Evolutionary conservation across 2,329 filamentous ascomycete species (phyloP), one percentile per base, ranked within the genome.

Genomic region (Beauveria australis): DNA sequence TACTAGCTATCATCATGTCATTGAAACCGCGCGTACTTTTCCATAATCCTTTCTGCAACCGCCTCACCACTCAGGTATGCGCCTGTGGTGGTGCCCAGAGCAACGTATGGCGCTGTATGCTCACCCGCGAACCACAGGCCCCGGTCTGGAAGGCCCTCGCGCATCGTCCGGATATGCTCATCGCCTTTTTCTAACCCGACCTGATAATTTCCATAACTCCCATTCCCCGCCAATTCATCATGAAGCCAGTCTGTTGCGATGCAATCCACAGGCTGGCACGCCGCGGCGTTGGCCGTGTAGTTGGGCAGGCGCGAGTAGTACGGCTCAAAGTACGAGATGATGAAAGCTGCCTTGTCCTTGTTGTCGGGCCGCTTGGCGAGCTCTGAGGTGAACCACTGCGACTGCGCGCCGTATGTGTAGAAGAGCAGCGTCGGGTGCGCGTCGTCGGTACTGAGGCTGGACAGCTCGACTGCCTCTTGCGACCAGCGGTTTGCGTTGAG

Each of bases 51-150:
- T 71, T 78, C 81, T 1, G 82, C 92, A 40, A 92, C 89, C 22
- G 81, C 82, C 76, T 96, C 91, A 1, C 92, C 92, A 71, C 89
- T 91, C 91, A 91, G 96, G 72, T 91, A 97, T 12, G 93, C 93
- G 0, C 93, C 93, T 0, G 91, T 95, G 14, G 88, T 89, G 5
- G 92, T 97, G 0, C 92, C 93, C 63, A 97, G 73, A 12, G 89
- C 92, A 30, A 95, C 86, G 76, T 96, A 96, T 5, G 92, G 92
- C 59, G 91, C 88, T 24, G 91, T 96, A 74, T 96, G 92, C 74
- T 96, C 92, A 0, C 92, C 92, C 0, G 92, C 92, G 65, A 96
- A 79, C 92, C 92, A 96, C 9, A 96, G 70, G 0, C 89, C 86
- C 24, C 84, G 76, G 14, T 84, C 84, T 1, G 86, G 86, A 65